Evolutionary conservation across 441 rosid species (phyloP).

Genomic region (Gossypium gossypioides): DNA sequence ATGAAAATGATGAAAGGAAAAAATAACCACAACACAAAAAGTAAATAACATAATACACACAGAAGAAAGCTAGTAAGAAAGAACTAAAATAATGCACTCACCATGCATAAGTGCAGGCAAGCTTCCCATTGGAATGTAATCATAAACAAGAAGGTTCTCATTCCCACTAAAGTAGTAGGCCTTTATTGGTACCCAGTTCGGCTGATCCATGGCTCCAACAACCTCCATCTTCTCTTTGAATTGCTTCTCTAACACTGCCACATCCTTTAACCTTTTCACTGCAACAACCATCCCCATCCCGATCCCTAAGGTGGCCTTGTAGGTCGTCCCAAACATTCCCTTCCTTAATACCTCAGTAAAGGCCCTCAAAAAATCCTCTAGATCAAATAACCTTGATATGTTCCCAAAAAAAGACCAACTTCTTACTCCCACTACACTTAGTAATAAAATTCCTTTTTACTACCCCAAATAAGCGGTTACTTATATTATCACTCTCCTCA

Average conservation of each 20-base stretch:
- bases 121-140: conserved; percentile 88
- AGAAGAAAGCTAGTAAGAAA: neutral
- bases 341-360: conserved; percentile 70
- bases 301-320: conserved; percentile 49
- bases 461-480: conserved; percentile 1
- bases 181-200: conserved; percentile 54
- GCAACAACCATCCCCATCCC: conserved; percentile 32
- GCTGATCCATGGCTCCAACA: conserved; percentile 45
- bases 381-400: conserved; percentile 31
- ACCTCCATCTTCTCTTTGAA: conserved; percentile 48
- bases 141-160: conserved; percentile 83
- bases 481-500: conserved; percentile 5
- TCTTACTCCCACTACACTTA: conserved; percentile 27
- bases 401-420: conserved; percentile 41
- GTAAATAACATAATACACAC: neutral
- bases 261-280: conserved; percentile 61
- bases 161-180: conserved; percentile 72
- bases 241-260: conserved; percentile 44
- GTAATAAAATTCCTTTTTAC: conserved; percentile 9
- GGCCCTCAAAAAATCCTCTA: conserved; percentile 57
- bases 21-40: conserved; percentile 3
- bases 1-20: neutral
- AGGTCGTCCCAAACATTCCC: conserved; percentile 56
- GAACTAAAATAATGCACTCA: conserved; percentile 5
- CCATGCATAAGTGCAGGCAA: conserved; percentile 84